Evolutionary conservation across 257 asterid species (phyloP).

Genomic region (Petrea volubilis): DNA sequence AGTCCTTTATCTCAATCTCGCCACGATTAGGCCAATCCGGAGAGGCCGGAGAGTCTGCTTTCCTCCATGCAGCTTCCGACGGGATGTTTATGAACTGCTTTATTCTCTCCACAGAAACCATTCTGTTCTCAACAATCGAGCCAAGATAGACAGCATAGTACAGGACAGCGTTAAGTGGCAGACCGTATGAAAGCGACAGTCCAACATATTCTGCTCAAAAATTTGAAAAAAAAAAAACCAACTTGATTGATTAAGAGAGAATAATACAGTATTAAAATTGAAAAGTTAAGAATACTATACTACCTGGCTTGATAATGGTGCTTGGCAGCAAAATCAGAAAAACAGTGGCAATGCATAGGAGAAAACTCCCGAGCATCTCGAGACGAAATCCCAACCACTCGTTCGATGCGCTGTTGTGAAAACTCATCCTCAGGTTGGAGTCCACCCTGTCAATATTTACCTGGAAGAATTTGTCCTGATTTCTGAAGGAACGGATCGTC

Average conservation of each 20-base stretch:
- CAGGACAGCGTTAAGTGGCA: constrained; percentile 47
- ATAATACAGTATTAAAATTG: background rate
- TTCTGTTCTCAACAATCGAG: constrained; percentile 56
- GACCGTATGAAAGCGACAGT: constrained; percentile 68
- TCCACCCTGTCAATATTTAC: constrained; percentile 56
- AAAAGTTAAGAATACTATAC: constrained; percentile 1
- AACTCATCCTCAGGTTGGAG: constrained; percentile 54
- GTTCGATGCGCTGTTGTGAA: constrained; percentile 65
- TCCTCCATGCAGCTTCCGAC: constrained; percentile 66
- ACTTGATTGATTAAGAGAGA: background rate
- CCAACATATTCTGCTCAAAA: constrained; percentile 51
- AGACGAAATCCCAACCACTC: constrained; percentile 87
- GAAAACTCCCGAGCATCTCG: constrained; percentile 64
- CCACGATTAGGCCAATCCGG: constrained; percentile 67
- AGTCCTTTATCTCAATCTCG: constrained; percentile 46
- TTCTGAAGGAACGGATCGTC: constrained; percentile 70
- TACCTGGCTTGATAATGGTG: constrained; percentile 61
- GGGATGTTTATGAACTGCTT: constrained; percentile 65
- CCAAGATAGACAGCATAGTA: constrained; percentile 47
- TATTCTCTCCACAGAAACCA: constrained; percentile 86
- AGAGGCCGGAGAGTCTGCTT: constrained; percentile 36
- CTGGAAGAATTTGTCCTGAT: constrained; percentile 47
- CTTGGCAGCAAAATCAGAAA: constrained; percentile 63
- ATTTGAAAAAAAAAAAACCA: background rate
- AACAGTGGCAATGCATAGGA: constrained; percentile 49